Evolutionary conservation across 495 filamentous ascomycete genomes (phyloP).

Genomic region (Aspergillus coremiiformis): DNA sequence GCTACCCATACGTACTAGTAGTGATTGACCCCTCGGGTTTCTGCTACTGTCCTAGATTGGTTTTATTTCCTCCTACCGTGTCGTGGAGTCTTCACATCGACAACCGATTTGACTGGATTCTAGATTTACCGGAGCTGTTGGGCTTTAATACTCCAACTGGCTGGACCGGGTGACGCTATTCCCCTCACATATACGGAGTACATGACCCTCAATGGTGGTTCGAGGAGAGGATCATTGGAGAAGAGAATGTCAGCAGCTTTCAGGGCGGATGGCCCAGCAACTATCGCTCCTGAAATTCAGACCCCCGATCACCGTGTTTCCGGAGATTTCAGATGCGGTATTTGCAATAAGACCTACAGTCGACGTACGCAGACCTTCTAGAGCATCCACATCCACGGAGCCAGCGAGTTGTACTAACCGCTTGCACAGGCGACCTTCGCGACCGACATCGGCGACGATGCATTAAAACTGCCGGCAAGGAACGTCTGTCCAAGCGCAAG

Average conservation of each 20-base stretch:
- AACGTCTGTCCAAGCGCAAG: constrained; percentile 16
- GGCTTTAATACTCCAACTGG: background rate
- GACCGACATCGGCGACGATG: constrained; percentile 18
- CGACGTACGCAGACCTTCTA: constrained; percentile 7
- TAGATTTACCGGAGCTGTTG: too few species aligned
- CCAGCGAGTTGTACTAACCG: background rate
- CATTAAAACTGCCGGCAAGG: constrained; percentile 14
- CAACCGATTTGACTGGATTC: too few species aligned
- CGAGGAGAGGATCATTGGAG: background rate
- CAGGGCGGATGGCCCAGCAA: background rate
- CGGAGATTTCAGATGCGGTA: constrained; percentile 11
- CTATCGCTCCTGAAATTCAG: background rate
- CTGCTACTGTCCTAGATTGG: too few species aligned
- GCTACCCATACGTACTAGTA: too few species aligned
- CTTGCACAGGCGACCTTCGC: constrained; percentile 15
- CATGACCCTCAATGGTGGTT: background rate
- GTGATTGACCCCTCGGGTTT: too few species aligned
- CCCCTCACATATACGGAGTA: too few species aligned
- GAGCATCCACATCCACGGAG: background rate
- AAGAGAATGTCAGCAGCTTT: background rate
- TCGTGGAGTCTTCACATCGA: too few species aligned
- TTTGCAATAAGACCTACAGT: constrained; percentile 16
- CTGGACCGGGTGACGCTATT: background rate
- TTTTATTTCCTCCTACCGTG: too few species aligned
- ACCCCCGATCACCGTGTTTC: background rate